Evolutionary conservation across 2,329 filamentous ascomycete genomes (phyloP).

Genomic region (Aspergillus texensis): DNA sequence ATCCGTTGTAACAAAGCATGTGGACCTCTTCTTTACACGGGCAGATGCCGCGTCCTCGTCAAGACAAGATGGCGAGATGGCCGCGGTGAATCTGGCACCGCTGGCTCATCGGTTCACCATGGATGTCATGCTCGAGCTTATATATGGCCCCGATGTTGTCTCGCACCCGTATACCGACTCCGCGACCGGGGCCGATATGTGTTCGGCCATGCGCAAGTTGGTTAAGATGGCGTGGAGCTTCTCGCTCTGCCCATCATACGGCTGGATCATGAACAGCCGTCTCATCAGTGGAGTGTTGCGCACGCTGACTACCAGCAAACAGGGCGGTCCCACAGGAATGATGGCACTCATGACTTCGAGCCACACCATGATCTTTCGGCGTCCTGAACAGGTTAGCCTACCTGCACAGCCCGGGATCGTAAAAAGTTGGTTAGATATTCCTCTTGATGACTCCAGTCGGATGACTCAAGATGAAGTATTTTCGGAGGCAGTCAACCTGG

Average conservation of each 20-base stretch:
- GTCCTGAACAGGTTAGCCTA: slow-evolving; percentile 2
- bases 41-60: slow-evolving; percentile 1
- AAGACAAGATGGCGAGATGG: background rate
- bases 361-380: slow-evolving; percentile 8
- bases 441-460: slow-evolving; percentile 13
- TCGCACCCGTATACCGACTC: slow-evolving; percentile 18
- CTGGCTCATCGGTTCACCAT: slow-evolving; percentile 18
- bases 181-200: slow-evolving; percentile 7
- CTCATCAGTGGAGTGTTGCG: slow-evolving; percentile 7
- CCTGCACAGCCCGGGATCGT: slow-evolving; percentile 18
- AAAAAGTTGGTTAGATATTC: slow-evolving; percentile 19
- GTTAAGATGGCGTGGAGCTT: slow-evolving; percentile 21
- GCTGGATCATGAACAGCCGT: slow-evolving; percentile 21
- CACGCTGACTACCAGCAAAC: slow-evolving; percentile 2
- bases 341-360: slow-evolving; percentile 10
- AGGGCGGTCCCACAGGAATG: slow-evolving; percentile 6
- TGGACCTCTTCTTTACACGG: slow-evolving; percentile 13
- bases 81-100: slow-evolving; percentile 17
- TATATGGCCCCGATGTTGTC: slow-evolving; percentile 18
- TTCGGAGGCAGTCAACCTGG: slow-evolving; percentile 18
- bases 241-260: slow-evolving; percentile 18
- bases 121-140: slow-evolving; percentile 20
- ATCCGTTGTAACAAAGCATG: slow-evolving; percentile 16
- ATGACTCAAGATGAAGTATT: slow-evolving; percentile 18
- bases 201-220: slow-evolving; percentile 11